Evolutionary conservation across 192 early-diverging fungal genomes (phyloP), one percentile per base, ranked within the genome.

Genomic region (Backusella psychrophila): DNA sequence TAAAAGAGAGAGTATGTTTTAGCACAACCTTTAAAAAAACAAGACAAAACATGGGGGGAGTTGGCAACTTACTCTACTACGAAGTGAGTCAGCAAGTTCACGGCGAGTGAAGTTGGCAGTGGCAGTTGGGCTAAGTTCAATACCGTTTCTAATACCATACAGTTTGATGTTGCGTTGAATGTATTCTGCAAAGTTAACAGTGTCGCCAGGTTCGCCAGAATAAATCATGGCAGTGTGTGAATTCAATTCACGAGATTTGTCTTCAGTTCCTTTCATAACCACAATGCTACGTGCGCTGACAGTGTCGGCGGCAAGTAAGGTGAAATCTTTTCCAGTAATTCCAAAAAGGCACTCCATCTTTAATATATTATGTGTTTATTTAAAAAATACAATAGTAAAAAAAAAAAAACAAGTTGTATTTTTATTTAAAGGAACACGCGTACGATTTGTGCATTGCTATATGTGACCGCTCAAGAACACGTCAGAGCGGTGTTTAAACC

Each of bases 111-210:
- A 99, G 75, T 84, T 91, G 8, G 96, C 94, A 9, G 90, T 90
- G 26, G 93, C 95, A 46, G 87, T 87, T 4, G 95, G 89, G 66
- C 89, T 87, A 77, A 99, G 84, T 71, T 94, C 93, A 69, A 94
- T 89, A 39, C 93, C 92, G 80, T 97, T 94, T 66, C 91, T 90
- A 75, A 98, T 94, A 68, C 92, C 92, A 80, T 96, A 95, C 19
- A 99, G 88, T 83, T 92, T 90, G 71, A 96, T 89, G 78, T 98
- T 99, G 73, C 92, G 86, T 81, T 97, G 94, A 76, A 99, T 93
- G 84, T 95, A 99, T 85, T 99, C 97, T 36, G 95, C 91, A 88
- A 98, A 99, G 75, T 96, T 91, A 31, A 93, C 91, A 6, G 94
- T 94, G 79, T 99, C 97, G 66, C 96, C 96, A 5, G 94, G 86